Evolutionary conservation across 371 early-diverging fungal genomes (phyloP), one percentile per base, ranked within the genome.

Genomic region (Rhizopus delemar): DNA sequence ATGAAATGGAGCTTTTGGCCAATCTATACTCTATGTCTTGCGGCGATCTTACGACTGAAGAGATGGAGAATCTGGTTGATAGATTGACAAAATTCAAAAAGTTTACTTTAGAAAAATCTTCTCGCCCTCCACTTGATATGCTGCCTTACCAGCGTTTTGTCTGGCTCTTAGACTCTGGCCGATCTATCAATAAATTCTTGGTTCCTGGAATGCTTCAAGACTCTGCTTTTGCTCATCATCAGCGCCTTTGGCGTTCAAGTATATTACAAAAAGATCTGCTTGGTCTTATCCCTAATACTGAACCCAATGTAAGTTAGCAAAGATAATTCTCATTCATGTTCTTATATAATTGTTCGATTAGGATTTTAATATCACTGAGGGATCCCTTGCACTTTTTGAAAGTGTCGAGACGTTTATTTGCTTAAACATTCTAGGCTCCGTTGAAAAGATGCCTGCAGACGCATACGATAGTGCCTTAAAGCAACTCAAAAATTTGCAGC

Each of bases 81-180:
- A 32, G 50, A 9, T 58, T 69, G 45, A 28, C 51, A 3, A 43
- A 41, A 22, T 68, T 85, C 57, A 74, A 74, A 48, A 72, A 78
- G 45, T 77, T 79, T 54, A 70, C 71, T 7, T 55, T 89, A n/a
- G 64, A 75, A 41, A 66, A 76, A 1, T 78, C 87, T 0, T 83
- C 86, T 3, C 84, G 90, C 22, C 72, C 83, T 34, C 86, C 91
- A 8, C 56, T 80, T 31, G 86, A 89, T 69, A 68, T 90, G 60
- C 82, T 85, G 13, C 83, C 88, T 36, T 81, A 89, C 53, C 87
- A 88, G 56, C 83, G 86, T 13, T 43, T 87, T 46, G 65, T 82
- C n/a, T 89, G 89, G 89, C 66, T 78, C 34, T 74, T 86, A 52
- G 86, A 87, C 45, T 51, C 56, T 45, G 41, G 41, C 22, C 69